These are phyloP conservation scores for Pichia sp. DNA, from an alignment of 1,139 yeast species.

Conservation along the genomic window DNA sequence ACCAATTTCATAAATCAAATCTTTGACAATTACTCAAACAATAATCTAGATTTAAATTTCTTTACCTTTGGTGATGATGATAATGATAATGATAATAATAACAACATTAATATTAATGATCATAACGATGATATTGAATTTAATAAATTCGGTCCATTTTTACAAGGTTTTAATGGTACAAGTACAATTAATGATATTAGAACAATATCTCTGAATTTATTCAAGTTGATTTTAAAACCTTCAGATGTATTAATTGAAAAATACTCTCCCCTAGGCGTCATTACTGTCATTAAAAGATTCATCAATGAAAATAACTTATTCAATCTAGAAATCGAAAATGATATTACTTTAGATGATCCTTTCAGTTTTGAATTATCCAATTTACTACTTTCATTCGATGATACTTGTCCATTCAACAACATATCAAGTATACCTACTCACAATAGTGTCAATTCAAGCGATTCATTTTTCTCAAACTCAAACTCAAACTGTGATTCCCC, in stretches of 20 bases:
- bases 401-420: conserved; percentile 8
- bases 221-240: conserved; percentile 40
- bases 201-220: conserved; percentile 40
- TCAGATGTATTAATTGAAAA: conserved; percentile 53
- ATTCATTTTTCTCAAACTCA: conserved; percentile 17
- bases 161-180: conserved; percentile 43
- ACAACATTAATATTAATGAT: conserved; percentile 4
- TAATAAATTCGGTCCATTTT: conserved; percentile 35
- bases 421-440: too few relatives aligned
- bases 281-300: conserved; percentile 28
- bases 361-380: conserved; percentile 15
- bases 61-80: conserved; percentile 12
- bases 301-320: conserved; percentile 22
- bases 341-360: conserved; percentile 1
- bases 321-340: conserved; percentile 7
- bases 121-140: conserved; percentile 14
- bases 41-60: conserved; percentile 4
- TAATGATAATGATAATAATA: conserved; percentile 12
- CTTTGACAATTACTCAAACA: conserved; percentile 17
- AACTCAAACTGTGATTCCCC: conserved; percentile 26
- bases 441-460: neutral
- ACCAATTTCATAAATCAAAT: conserved; percentile 25
- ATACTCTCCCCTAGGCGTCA: conserved; percentile 37
- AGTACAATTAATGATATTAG: conserved; percentile 39
- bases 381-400: conserved; percentile 12